Evolutionary conservation across 306 rosid species (phyloP).

Genomic region (Corylus avellana): DNA sequence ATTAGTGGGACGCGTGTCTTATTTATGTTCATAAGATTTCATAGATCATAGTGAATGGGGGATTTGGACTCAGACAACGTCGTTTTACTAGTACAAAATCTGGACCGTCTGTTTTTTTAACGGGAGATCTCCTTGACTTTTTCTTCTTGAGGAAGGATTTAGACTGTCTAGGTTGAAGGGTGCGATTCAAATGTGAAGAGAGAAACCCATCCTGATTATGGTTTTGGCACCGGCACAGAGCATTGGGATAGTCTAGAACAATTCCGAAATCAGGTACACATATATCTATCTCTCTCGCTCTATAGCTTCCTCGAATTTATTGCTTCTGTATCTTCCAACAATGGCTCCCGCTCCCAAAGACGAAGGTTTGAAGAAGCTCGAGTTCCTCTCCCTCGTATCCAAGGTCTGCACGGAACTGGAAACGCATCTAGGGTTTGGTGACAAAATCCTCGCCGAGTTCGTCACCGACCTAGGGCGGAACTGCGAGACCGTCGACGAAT

Average conservation of each 20-base stretch:
- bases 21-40: too few relatives aligned
- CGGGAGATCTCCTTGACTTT: too few relatives aligned
- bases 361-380: slow-evolving; percentile 65
- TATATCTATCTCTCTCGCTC: neutral
- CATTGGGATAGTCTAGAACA: neutral
- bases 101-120: too few relatives aligned
- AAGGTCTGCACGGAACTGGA: slow-evolving; percentile 79
- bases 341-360: slow-evolving; percentile 47
- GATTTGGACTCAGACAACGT: too few relatives aligned
- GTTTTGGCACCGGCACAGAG: too few relatives aligned
- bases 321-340: neutral
- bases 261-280: neutral
- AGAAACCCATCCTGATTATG: too few relatives aligned
- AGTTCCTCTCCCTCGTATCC: slow-evolving; percentile 74
- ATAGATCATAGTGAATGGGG: too few relatives aligned
- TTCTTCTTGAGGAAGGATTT: too few relatives aligned
- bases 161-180: too few relatives aligned
- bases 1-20: too few relatives aligned
- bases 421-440: slow-evolving; percentile 68
- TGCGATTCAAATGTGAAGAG: too few relatives aligned
- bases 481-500: slow-evolving; percentile 60
- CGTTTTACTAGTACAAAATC: too few relatives aligned
- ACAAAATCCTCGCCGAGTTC: slow-evolving; percentile 75
- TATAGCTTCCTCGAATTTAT: neutral
- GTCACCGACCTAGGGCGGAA: slow-evolving; percentile 63